phyloP scores from a whole-genome alignment of 768 basidiomycete genomes.

The Daedaleopsis sinensis region DNA sequence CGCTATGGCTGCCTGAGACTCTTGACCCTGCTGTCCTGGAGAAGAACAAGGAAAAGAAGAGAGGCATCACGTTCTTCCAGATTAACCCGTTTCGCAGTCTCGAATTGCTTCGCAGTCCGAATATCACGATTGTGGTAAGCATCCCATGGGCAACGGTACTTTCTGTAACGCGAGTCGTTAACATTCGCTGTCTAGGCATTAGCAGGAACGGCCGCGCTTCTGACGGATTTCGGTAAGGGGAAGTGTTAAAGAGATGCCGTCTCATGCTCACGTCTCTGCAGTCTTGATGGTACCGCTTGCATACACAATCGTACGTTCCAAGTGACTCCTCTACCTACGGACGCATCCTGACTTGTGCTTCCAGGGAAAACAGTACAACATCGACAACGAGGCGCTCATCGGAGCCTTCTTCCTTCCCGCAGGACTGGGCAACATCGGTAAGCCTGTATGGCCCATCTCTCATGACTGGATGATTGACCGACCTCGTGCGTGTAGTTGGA shows the following conservation, averaged over 20 bases:
- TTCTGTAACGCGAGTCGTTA: not conserved
- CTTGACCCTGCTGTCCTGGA: conserved; percentile 55
- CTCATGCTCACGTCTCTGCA: conserved; percentile 6
- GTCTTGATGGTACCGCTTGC: conserved; percentile 61
- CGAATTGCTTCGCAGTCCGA: conserved; percentile 58
- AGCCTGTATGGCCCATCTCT: conserved; percentile 23
- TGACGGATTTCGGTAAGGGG: conserved; percentile 40
- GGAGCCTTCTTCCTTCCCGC: conserved; percentile 62
- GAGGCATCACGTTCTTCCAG: conserved; percentile 38
- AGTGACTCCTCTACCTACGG: not conserved
- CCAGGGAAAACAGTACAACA: conserved; percentile 59
- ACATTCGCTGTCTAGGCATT: conserved; percentile 36
- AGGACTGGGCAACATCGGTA: conserved; percentile 63
- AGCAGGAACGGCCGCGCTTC: conserved; percentile 36
- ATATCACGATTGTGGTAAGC: conserved; percentile 56
- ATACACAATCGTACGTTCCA: conserved; percentile 60
- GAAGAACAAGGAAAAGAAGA: conserved; percentile 31
- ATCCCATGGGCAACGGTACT: not conserved
- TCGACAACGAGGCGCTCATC: conserved; percentile 58
- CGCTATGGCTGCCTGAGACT: conserved; percentile 64
- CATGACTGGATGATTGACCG: not conserved
- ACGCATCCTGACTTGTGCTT: not conserved
- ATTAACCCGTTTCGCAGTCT: conserved; percentile 64
- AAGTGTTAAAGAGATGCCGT: not conserved
- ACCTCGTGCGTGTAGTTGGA: conserved; percentile 44